phyloP scores from a whole-genome alignment of 1,139 yeast genomes.

The Magnusiomyces sp. region DNA sequence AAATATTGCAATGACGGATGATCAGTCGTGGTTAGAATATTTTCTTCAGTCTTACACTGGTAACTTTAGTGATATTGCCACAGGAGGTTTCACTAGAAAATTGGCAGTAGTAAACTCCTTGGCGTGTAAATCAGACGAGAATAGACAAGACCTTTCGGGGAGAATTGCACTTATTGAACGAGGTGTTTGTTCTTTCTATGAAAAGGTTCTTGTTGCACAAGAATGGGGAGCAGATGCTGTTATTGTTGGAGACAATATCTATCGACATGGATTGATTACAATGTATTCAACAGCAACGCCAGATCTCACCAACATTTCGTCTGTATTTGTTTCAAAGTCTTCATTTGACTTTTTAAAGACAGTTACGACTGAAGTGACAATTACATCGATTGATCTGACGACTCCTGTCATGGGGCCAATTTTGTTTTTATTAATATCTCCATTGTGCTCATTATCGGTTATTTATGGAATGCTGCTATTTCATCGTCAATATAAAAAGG shows the following conservation, averaged over 20 bases:
- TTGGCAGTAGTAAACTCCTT: conserved; percentile 21
- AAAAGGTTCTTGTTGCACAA: conserved; percentile 33
- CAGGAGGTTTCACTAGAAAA: conserved; percentile 18
- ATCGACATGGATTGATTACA: conserved; percentile 30
- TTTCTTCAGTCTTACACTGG: no score
- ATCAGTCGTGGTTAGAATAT: no score
- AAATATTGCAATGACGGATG: no score
- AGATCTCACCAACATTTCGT: conserved; percentile 30
- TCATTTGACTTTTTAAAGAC: conserved; percentile 27
- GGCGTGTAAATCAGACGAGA: conserved; percentile 15
- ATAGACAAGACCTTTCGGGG: conserved; percentile 19
- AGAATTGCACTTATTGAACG: conserved; percentile 32
- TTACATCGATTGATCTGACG: conserved; percentile 27
- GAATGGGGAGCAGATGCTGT: conserved; percentile 36
- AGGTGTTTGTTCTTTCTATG: conserved; percentile 35
- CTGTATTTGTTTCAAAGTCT: conserved; percentile 32
- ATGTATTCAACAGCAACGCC: conserved; percentile 30
- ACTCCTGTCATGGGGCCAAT: conserved; percentile 32
- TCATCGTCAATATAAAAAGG: conserved; percentile 31
- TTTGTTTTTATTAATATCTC: conserved; percentile 34
- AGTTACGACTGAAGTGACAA: conserved; percentile 19
- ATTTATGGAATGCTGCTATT: conserved; percentile 32
- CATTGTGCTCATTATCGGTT: conserved; percentile 34
- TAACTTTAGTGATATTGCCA: no score
- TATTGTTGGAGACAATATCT: conserved; percentile 33